Evolutionary conservation across 2,329 filamentous ascomycete genomes (phyloP).

Genomic region (Exophiala bonariae): DNA sequence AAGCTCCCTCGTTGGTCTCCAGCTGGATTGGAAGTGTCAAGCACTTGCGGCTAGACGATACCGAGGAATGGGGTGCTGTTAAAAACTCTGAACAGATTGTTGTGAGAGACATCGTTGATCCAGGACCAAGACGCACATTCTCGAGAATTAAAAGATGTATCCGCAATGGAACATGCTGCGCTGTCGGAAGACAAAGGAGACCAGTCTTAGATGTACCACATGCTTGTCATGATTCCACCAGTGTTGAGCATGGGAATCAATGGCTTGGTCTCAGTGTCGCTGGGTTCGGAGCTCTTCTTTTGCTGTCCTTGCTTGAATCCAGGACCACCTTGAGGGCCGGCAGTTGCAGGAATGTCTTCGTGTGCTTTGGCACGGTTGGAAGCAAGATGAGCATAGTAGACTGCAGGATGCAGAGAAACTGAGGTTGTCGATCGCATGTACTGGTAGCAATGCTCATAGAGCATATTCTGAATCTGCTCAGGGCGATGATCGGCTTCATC

Average conservation of each 20-base stretch:
- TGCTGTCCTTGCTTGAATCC: slow-evolving; percentile 35
- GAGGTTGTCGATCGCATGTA: slow-evolving; percentile 91
- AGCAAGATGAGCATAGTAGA: slow-evolving; percentile 95
- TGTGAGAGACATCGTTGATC: neutral
- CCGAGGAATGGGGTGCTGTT: neutral
- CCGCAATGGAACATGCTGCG: neutral
- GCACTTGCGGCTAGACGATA: neutral
- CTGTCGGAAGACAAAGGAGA: neutral
- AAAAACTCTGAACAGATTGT: neutral
- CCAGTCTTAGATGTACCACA: slow-evolving; percentile 41
- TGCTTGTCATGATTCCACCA: slow-evolving; percentile 29
- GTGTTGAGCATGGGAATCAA: slow-evolving; percentile 36
- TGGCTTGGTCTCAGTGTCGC: slow-evolving; percentile 32
- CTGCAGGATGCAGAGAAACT: slow-evolving; percentile 80
- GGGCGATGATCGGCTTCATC: slow-evolving; percentile 73
- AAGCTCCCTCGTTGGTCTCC: neutral
- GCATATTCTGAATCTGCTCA: slow-evolving; percentile 77
- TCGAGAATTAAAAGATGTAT: neutral
- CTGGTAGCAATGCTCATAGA: slow-evolving; percentile 93
- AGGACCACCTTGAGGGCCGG: slow-evolving; percentile 42
- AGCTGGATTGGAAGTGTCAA: neutral
- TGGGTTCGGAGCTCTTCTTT: slow-evolving; percentile 28
- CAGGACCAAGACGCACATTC: neutral
- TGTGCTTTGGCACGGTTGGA: slow-evolving; percentile 78
- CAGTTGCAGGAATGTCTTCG: slow-evolving; percentile 51